A percentile compares a stretch with the other conserved stretches of the same genome.
Evolutionary conservation across 78 protist genomes (phyloP).

Genomic region (Cavenderia fasciculata): DNA sequence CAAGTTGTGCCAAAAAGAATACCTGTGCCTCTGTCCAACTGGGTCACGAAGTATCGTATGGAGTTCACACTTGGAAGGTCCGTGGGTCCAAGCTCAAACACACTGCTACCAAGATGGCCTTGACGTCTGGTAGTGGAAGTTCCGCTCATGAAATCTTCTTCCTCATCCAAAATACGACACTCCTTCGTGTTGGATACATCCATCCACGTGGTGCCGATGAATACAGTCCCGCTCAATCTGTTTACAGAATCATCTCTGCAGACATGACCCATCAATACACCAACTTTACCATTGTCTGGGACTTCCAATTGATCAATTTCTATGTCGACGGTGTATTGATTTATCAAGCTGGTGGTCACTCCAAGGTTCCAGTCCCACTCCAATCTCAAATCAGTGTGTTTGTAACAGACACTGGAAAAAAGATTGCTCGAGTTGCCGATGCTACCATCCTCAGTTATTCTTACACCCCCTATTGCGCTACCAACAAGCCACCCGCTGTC

Average conservation of each 20-base stretch:
- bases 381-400: not conserved
- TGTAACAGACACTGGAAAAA: not conserved
- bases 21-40: too few species aligned
- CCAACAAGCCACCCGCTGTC: not conserved
- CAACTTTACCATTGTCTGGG: conserved; percentile 13
- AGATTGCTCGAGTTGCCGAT: not conserved
- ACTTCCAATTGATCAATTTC: not conserved
- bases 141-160: too few species aligned
- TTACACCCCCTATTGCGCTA: too few species aligned
- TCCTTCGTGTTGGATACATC: too few species aligned
- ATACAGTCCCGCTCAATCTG: too few species aligned
- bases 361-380: not conserved
- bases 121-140: too few species aligned
- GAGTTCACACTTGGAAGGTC: too few species aligned
- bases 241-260: not conserved
- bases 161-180: conserved; percentile 38
- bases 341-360: not conserved
- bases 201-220: too few species aligned
- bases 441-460: not conserved
- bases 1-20: too few species aligned
- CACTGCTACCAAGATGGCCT: too few species aligned
- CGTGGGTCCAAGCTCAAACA: too few species aligned
- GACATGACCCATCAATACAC: not conserved
- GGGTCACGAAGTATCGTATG: too few species aligned
- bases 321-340: not conserved